A percentile compares a stretch with the other conserved stretches of the same genome.
Evolutionary conservation across 495 filamentous ascomycete genomes (phyloP).

Genomic region (Hypoxylon cercidicola): DNA sequence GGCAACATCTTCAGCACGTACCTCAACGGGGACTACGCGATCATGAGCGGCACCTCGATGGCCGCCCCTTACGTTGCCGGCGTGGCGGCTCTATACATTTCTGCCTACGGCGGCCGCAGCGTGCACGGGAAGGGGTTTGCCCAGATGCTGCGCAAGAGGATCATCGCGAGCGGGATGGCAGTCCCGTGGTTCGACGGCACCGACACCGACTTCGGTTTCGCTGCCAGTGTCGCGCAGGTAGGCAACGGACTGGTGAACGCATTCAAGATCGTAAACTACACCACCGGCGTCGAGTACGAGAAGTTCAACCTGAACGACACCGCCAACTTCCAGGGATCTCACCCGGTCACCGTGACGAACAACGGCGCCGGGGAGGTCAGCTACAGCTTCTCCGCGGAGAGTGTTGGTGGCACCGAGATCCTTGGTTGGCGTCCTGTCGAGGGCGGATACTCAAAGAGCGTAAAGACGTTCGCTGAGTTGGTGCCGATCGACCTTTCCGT

Average conservation of each 20-base stretch:
- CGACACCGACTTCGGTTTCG: conserved; percentile 41
- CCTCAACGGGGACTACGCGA: conserved; percentile 51
- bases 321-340: conserved; percentile 48
- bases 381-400: conserved; percentile 46
- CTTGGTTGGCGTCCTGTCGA: conserved; percentile 2
- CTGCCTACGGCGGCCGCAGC: conserved; percentile 43
- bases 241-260: conserved; percentile 59
- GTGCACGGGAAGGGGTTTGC: conserved; percentile 50
- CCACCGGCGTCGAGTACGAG: conserved; percentile 49
- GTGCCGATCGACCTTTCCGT: conserved; percentile 11
- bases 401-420: conserved; percentile 27
- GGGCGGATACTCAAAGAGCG: conserved; percentile 2
- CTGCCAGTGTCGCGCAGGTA: conserved; percentile 55
- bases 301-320: conserved; percentile 60
- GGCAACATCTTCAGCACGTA: conserved; percentile 58
- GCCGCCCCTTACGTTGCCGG: conserved; percentile 60
- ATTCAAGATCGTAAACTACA: conserved; percentile 52
- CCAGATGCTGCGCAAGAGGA: conserved; percentile 45
- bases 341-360: conserved; percentile 56
- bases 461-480: conserved; percentile 11
- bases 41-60: conserved; percentile 60
- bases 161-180: conserved; percentile 49
- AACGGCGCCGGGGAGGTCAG: conserved; percentile 46
- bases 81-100: conserved; percentile 54
- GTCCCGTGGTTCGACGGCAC: conserved; percentile 53